These are phyloP conservation scores for Orbilia brochopaga DNA, from an alignment of 2,329 filamentous ascomycete species.

Conservation along the genomic window DNA sequence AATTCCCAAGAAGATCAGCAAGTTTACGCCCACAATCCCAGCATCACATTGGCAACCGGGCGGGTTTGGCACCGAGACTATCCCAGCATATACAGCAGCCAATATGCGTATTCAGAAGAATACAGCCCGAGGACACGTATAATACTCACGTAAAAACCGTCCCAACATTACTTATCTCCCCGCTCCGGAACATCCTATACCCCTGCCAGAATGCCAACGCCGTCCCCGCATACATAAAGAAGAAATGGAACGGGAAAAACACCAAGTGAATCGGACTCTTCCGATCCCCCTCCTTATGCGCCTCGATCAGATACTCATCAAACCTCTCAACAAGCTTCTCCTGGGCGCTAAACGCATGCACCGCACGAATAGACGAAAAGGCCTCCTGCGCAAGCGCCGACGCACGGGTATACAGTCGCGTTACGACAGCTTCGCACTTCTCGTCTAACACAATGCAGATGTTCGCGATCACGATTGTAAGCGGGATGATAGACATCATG, in stretches of 20 bases:
- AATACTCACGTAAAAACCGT: slow-evolving; percentile 61
- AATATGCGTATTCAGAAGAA: neutral
- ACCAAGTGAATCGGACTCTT: slow-evolving; percentile 62
- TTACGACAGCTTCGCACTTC: slow-evolving; percentile 61
- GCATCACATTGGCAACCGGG: too few species aligned
- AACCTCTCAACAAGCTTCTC: slow-evolving; percentile 64
- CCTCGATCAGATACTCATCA: slow-evolving; percentile 64
- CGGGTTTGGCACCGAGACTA: too few species aligned
- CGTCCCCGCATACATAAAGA: slow-evolving; percentile 64
- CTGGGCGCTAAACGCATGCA: slow-evolving; percentile 69
- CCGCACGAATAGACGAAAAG: slow-evolving; percentile 67
- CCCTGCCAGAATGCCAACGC: slow-evolving; percentile 70
- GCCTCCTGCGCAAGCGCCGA: slow-evolving; percentile 68
- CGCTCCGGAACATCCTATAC: slow-evolving; percentile 62
- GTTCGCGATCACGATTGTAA: slow-evolving; percentile 63
- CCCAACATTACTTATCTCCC: slow-evolving; percentile 62
- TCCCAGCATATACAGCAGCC: neutral
- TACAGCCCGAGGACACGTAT: neutral
- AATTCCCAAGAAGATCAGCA: neutral
- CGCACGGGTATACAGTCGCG: slow-evolving; percentile 65
- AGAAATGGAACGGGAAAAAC: slow-evolving; percentile 60
- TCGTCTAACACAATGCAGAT: slow-evolving; percentile 65
- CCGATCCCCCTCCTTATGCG: slow-evolving; percentile 62
- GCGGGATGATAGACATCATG: slow-evolving; percentile 63
- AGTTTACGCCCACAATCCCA: too few species aligned